These are phyloP conservation scores for Orychophragmus violaceus DNA, from an alignment of 345 rosid genomes.

Conservation along the genomic window DNA sequence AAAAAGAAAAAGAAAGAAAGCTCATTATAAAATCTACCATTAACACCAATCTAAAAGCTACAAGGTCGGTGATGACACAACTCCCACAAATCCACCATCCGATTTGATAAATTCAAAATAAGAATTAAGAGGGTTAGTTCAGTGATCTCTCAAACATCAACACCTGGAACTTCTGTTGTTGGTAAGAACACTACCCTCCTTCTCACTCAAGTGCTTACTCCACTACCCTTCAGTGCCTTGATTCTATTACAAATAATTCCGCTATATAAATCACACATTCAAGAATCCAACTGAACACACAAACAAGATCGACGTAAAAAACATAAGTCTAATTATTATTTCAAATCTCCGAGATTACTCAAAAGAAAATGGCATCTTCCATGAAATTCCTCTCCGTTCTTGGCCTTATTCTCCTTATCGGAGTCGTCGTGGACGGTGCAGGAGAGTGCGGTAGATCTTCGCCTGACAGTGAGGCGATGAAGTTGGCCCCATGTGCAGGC, in stretches of 20 bases:
- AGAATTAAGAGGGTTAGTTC: neutral
- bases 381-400: slow-evolving; percentile 40
- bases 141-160: slow-evolving; percentile 12
- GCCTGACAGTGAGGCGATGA: slow-evolving; percentile 73
- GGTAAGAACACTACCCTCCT: slow-evolving; percentile 25
- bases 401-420: slow-evolving; percentile 32
- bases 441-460: slow-evolving; percentile 78
- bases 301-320: slow-evolving; percentile 2
- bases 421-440: slow-evolving; percentile 44
- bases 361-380: slow-evolving; percentile 36
- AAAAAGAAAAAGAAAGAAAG: neutral
- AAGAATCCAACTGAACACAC: neutral
- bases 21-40: neutral
- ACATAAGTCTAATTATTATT: neutral
- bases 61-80: slow-evolving; percentile 27
- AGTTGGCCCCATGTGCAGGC: slow-evolving; percentile 72
- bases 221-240: slow-evolving; percentile 14
- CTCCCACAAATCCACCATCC: slow-evolving; percentile 21
- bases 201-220: slow-evolving; percentile 27
- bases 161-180: slow-evolving; percentile 25
- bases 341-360: neutral
- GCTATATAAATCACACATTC: slow-evolving; percentile 10
- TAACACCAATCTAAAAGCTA: neutral
- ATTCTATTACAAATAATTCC: neutral
- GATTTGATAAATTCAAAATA: neutral